Evolutionary conservation across 1,284 basidiomycete genomes (phyloP).

Genomic region (Leccinum glutinopallens): DNA sequence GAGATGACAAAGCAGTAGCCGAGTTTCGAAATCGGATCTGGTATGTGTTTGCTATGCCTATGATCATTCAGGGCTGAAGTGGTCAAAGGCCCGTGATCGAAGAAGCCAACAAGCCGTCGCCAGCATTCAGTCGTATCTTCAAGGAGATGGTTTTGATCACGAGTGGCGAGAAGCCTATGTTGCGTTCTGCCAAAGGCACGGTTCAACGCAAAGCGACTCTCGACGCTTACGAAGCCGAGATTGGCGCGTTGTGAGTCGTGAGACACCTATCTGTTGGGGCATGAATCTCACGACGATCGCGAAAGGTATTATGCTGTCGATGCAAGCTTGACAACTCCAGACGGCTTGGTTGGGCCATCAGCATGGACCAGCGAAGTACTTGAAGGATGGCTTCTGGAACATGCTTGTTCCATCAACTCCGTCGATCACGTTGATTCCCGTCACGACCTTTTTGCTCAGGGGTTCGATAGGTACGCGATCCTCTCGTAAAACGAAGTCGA

Average conservation of each 20-base stretch:
- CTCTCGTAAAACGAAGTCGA: not conserved
- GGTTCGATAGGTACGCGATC: conserved; percentile 22
- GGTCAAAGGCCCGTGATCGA: not conserved
- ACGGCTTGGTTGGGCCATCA: conserved; percentile 10
- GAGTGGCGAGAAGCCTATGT: not conserved
- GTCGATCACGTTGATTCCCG: not conserved
- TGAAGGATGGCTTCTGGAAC: conserved; percentile 27
- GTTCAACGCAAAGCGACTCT: not conserved
- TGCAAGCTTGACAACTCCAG: not conserved
- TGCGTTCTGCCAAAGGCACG: not conserved
- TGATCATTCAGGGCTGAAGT: not conserved
- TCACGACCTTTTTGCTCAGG: conserved; percentile 1
- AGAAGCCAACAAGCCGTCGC: not conserved
- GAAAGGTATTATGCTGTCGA: not conserved
- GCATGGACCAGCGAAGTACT: conserved; percentile 20
- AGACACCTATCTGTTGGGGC: not conserved
- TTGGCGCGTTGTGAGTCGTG: not conserved
- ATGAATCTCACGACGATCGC: not conserved
- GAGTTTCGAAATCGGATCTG: conserved; percentile 3
- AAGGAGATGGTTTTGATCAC: conserved; percentile 4
- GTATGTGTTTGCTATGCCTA: not conserved
- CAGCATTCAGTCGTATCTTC: conserved; percentile 6
- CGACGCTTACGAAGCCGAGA: not conserved
- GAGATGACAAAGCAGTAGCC: not conserved
- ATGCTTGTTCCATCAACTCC: conserved; percentile 21